Base-by-base conservation (phyloP, 1,284 basidiomycete species). In the Binderoboletus segoi region DNA sequence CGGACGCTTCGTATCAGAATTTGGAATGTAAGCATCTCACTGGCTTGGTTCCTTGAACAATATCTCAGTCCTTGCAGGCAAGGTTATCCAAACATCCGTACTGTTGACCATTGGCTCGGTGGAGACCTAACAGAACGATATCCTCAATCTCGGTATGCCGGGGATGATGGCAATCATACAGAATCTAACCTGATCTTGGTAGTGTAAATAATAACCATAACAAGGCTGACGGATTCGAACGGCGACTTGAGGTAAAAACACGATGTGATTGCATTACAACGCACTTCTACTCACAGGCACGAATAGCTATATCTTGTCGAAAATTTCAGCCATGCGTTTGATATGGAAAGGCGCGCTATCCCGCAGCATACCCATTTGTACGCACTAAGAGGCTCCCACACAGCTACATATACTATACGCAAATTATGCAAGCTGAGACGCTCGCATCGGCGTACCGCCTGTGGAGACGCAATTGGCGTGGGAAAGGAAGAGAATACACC, bases 1-100 rank as follows among this genome's bases (percentile, higher is more conserved):
- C 0, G 92, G 92, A 44, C 84, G 93, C 40, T 95, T 95, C 71
- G 90, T 95, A 26, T 93, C 91, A n/a, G 90, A 93, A 67, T 92
- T 93, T 64, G 90, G 90, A 63, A 93, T 92, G 92, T 89, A 66
- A 61, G 87, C 71, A 28, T 28, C 21, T 43, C 26, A 21, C 45
- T 38, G 18, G 28, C 21, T 3, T 18, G 7, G 42, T 28, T 23
- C 4, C 33, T 50, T 33, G 8, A 49, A 16, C 33, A 21, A 13
- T 40, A 12, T 40, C 33, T 63, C 54, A 51, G 26, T 51, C 55
- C 28, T 24, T 50, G 35, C 59, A 91, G 89, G 90, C 76, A 93
- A 66, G 93, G 85, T 1, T 94, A 88, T 66, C 93, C 94, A 1
- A 82, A 93, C 70, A 84, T 91, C 51, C 83, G 91, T 30, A 96